These are phyloP conservation scores for Crithidia thermophila DNA, from an alignment of 208 protist genomes.

Conservation along the genomic window DNA sequence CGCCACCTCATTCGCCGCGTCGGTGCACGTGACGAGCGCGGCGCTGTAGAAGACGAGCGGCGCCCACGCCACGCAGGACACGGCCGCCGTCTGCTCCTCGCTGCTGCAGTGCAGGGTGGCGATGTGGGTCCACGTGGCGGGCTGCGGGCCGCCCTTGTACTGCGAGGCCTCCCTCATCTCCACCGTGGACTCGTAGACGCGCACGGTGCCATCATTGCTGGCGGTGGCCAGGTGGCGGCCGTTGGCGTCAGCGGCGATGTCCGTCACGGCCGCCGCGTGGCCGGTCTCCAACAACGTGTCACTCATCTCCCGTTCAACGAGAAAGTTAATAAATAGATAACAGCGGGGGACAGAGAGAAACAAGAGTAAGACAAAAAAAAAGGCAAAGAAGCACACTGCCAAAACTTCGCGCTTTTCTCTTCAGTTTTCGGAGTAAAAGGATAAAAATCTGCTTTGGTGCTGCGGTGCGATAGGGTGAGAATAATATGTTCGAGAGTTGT, in stretches of 20 bases:
- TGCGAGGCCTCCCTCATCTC: conserved; percentile 25
- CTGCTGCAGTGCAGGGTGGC: conserved; percentile 29
- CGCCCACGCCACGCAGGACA: conserved; percentile 81
- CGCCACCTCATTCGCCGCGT: conserved; percentile 43
- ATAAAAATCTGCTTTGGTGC: too few relatives aligned
- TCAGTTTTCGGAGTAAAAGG: too few relatives aligned
- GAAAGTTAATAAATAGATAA: conserved; percentile 12
- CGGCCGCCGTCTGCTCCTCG: conserved; percentile 39
- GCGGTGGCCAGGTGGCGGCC: conserved; percentile 69
- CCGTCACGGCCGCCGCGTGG: conserved; percentile 61
- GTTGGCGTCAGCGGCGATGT: conserved; percentile 66
- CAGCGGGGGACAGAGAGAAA: background rate
- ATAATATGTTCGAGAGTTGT: too few relatives aligned
- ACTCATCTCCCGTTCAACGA: conserved; percentile 16
- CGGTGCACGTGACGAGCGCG: conserved; percentile 68
- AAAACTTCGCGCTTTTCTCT: too few relatives aligned
- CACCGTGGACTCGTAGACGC: conserved; percentile 46
- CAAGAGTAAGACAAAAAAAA: background rate
- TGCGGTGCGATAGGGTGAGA: too few relatives aligned
- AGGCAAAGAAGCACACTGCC: too few relatives aligned
- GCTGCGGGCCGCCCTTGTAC: conserved; percentile 35
- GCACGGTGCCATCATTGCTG: conserved; percentile 68
- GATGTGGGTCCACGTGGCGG: conserved; percentile 24
- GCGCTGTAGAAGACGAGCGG: conserved; percentile 57
- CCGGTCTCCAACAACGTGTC: conserved; percentile 66